Evolutionary conservation across 2,329 filamentous ascomycete genomes (phyloP).

Genomic region (Botrytis byssoidea): DNA sequence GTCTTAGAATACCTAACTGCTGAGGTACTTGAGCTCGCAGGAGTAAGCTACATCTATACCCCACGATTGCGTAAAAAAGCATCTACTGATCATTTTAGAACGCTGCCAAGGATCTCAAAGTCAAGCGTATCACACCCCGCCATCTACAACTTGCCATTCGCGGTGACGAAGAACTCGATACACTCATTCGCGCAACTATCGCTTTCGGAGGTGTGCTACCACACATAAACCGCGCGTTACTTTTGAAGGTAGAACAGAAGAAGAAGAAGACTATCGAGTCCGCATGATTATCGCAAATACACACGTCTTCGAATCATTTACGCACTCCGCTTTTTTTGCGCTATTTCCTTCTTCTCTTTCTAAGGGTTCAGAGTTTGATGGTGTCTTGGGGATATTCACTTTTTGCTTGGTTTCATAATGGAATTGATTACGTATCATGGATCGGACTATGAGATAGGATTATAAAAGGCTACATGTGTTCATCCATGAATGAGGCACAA

Average conservation of each 20-base stretch:
- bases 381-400: constrained; percentile 20
- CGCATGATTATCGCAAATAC: constrained; percentile 32
- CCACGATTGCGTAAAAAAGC: constrained; percentile 15
- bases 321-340: constrained; percentile 11
- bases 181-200: constrained; percentile 94
- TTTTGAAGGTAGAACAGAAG: constrained; percentile 97
- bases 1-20: constrained; percentile 98
- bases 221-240: constrained; percentile 95
- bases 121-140: constrained; percentile 98
- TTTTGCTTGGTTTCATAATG: constrained; percentile 22
- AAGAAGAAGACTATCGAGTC: constrained; percentile 66
- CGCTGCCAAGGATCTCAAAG: constrained; percentile 98
- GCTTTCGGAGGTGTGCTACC: constrained; percentile 97
- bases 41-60: constrained; percentile 55
- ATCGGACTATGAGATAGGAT: constrained; percentile 17
- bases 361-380: constrained; percentile 18
- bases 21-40: constrained; percentile 95
- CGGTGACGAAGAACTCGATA: constrained; percentile 97
- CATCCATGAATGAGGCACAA: neutral
- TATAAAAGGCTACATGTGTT: constrained; percentile 2
- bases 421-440: constrained; percentile 17
- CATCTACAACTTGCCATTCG: constrained; percentile 97
- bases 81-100: constrained; percentile 54
- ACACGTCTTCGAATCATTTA: constrained; percentile 4
- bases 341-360: constrained; percentile 16